Evolutionary conservation across 2,329 filamentous ascomycete genomes (phyloP).

Genomic region (Cercospora berteroae): DNA sequence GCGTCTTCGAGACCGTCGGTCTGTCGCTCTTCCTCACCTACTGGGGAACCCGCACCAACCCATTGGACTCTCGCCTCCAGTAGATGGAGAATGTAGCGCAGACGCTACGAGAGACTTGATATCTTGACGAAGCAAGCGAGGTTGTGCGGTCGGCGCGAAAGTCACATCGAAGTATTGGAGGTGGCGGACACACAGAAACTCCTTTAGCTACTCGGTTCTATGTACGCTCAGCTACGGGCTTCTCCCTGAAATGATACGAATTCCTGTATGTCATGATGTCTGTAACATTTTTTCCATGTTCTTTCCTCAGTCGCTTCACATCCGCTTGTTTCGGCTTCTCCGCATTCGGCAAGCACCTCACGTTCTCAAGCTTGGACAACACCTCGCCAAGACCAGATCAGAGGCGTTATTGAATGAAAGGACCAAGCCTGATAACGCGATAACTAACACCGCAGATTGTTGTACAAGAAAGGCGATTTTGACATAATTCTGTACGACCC

Average conservation of each 20-base stretch:
- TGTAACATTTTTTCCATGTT: neutral
- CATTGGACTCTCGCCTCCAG: constrained; percentile 83
- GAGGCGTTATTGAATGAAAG: too few relatives aligned
- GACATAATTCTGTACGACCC: too few relatives aligned
- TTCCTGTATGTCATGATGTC: neutral
- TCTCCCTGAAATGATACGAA: constrained; percentile 10
- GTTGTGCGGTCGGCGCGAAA: neutral
- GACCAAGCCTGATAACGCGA: too few relatives aligned
- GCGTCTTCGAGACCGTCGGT: constrained; percentile 89
- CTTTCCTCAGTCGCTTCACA: neutral
- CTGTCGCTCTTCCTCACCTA: constrained; percentile 90
- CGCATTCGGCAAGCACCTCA: neutral
- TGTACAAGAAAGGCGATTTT: too few relatives aligned
- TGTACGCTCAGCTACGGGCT: constrained; percentile 11
- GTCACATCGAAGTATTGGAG: constrained; percentile 3
- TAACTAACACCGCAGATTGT: too few relatives aligned
- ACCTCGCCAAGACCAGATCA: neutral
- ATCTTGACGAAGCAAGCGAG: neutral
- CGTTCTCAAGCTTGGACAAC: neutral
- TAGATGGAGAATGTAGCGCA: constrained; percentile 18
- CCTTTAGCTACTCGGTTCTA: constrained; percentile 13
- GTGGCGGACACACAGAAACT: constrained; percentile 7
- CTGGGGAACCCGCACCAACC: constrained; percentile 95
- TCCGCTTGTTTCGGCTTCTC: constrained; percentile 4
- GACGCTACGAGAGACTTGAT: constrained; percentile 6